phyloP scores from a whole-genome alignment of 805 yeast species.

The Lachancea nothofagi region DNA sequence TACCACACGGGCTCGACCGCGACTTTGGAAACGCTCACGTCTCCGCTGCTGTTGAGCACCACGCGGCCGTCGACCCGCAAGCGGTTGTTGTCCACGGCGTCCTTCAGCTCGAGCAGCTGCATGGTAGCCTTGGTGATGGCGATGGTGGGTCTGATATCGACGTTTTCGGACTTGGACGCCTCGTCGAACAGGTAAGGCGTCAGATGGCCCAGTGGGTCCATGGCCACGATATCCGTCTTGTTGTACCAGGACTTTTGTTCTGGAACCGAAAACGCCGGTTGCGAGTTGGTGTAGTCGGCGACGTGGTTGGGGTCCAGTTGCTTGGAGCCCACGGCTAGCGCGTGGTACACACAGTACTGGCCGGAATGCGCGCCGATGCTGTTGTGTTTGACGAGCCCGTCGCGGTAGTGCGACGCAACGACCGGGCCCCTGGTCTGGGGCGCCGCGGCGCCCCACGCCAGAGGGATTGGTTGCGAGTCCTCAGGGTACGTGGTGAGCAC shows the following conservation, averaged over 20 bases:
- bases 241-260: slow-evolving; percentile 55
- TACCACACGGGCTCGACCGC: slow-evolving; percentile 72
- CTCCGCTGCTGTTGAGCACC: slow-evolving; percentile 56
- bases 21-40: slow-evolving; percentile 54
- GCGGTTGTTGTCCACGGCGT: slow-evolving; percentile 49
- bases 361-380: slow-evolving; percentile 64
- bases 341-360: slow-evolving; percentile 59
- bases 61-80: slow-evolving; percentile 54
- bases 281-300: slow-evolving; percentile 59
- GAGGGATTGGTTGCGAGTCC: slow-evolving; percentile 45
- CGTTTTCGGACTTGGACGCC: slow-evolving; percentile 39
- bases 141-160: slow-evolving; percentile 59
- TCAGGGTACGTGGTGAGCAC: slow-evolving; percentile 50
- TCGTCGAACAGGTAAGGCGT: slow-evolving; percentile 55
- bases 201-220: slow-evolving; percentile 64
- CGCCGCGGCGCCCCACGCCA: slow-evolving; percentile 50
- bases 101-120: slow-evolving; percentile 53
- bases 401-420: slow-evolving; percentile 46
- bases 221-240: slow-evolving; percentile 50
- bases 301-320: slow-evolving; percentile 47
- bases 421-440: slow-evolving; percentile 51
- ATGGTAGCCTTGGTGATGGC: slow-evolving; percentile 63
- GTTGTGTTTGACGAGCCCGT: slow-evolving; percentile 50
- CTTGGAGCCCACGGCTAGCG: slow-evolving; percentile 56
- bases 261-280: slow-evolving; percentile 53